Base-by-base conservation (phyloP, 2,329 filamentous ascomycete species). In the Pseudocercospora ulei region DNA sequence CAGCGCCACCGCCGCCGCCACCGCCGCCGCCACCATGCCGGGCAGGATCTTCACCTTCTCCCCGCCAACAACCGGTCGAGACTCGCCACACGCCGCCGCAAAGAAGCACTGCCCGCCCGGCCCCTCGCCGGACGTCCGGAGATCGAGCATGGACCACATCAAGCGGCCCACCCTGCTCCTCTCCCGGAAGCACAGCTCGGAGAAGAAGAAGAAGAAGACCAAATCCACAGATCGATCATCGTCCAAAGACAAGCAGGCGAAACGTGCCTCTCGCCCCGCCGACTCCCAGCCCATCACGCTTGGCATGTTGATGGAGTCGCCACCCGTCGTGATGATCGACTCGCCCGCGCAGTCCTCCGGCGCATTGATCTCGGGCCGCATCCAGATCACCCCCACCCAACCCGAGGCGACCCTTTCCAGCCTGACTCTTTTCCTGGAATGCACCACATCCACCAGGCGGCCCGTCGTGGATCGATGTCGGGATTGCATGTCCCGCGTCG, bases 251-350 rank as follows among this genome's bases (percentile, higher is more conserved):
- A 53, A 56, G 18, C 46, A 52, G 22, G 44, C 33, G 14, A 47
- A 43, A 23, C 45, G 50, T 29, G 40, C 23, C n/a, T 38, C 47
- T 14, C 41, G 35, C 14, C 42, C 50, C 7, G 46, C 52, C 6
- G 28, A 31, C 3, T 39, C 46, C 5, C 62, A 65, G 33, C 60
- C 68, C 2, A 69, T 72, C 35, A 71, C 67, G 46, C 62, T 80
- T 47, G 66, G 72, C 42, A 67, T 80, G 53, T 61, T 70, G 52
- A 80, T 95, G 47, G 87, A 95, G 67, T 92, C 83, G 7, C 85
- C 86, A 1, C 87, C 87, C 2, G 71, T 88, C 11, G 75, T 95
- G 29, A 80, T 94, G 64, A 83, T 90, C 56, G 86, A 86, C 47
- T 68, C 72, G 14, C 70, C 82, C 1, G 72, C 78, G 46, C 72